These are phyloP conservation scores for Fusarium sp. DNA, from an alignment of 2,329 filamentous ascomycete genomes.

Conservation along the genomic window DNA sequence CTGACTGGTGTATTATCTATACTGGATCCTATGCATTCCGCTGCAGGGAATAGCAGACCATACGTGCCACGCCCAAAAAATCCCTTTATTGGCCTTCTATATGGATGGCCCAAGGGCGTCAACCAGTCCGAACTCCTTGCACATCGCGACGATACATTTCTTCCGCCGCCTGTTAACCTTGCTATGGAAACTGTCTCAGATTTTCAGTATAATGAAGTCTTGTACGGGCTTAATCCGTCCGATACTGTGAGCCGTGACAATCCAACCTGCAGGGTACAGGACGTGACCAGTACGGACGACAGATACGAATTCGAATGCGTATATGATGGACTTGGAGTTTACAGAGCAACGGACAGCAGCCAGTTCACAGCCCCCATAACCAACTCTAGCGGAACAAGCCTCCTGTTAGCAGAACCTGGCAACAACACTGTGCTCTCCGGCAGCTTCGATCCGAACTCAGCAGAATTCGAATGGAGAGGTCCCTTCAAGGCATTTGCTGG, in stretches of 20 bases:
- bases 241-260: too few relatives aligned
- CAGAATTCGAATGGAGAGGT: too few relatives aligned
- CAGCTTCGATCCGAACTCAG: too few relatives aligned
- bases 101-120: background rate
- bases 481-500: too few relatives aligned
- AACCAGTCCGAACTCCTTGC: slow-evolving; percentile 1
- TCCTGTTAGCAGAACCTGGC: too few relatives aligned
- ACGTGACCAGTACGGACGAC: background rate
- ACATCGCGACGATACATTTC: background rate
- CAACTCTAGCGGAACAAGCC: too few relatives aligned
- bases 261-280: too few relatives aligned
- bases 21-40: background rate
- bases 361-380: background rate
- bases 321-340: slow-evolving; percentile 2
- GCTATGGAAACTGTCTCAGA: too few relatives aligned
- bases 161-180: too few relatives aligned
- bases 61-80: background rate
- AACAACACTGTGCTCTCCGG: too few relatives aligned
- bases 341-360: slow-evolving; percentile 1
- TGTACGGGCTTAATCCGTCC: too few relatives aligned
- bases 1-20: background rate
- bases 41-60: background rate
- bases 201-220: too few relatives aligned
- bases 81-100: background rate
- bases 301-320: slow-evolving; percentile 1